Evolutionary conservation across 768 basidiomycete genomes (phyloP), one percentile per base, ranked within the genome.

Genomic region (Xerocomellus dryophilus): DNA sequence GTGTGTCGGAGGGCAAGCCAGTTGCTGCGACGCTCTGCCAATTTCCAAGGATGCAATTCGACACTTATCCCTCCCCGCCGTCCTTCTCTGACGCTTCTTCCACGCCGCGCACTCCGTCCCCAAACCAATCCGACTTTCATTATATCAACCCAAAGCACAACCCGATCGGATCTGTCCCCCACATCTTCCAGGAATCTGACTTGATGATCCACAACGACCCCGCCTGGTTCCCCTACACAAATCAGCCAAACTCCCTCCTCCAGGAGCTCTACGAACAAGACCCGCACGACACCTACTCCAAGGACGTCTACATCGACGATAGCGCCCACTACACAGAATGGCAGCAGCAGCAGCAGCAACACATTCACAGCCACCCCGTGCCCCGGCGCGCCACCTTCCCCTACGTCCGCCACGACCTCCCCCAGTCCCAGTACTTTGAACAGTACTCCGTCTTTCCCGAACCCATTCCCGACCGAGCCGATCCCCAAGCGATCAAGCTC

Each of bases 361-460:
- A 70, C 4, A 2, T 36, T 5, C 49, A 38, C 14, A 25, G 27
- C 0, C 63, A 80, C 62, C 66, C 76, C 43, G 68, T 73, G 11
- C 62, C 68, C 50, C 85, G 89, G 45, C 78, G 89, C 55, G 84
- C 85, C 1, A 90, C 89, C 0, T 90, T 82, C 71, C 89, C 89
- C 43, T 85, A 84, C 64, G 86, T 86, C 47, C 80, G 86, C 40
- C 85, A 88, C 60, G 89, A 92, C 71, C 78, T 78, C 56, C 76
- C 77, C 45, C 76, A 76, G 47, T 56, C 64, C 47, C 74, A 67
- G 58, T 67, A 71, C 38, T 71, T 60, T 23, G 69, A 72, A 5
- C 62, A 59, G 20, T 71, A 64, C 40, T 49, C 74, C 52, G 61
- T 77, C 59, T 81, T 78, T 53, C 59, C 61, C 43, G 76, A 78